These are phyloP conservation scores for Diutina pseudorugosa DNA, from an alignment of 1,139 yeast species.

Conservation along the genomic window DNA sequence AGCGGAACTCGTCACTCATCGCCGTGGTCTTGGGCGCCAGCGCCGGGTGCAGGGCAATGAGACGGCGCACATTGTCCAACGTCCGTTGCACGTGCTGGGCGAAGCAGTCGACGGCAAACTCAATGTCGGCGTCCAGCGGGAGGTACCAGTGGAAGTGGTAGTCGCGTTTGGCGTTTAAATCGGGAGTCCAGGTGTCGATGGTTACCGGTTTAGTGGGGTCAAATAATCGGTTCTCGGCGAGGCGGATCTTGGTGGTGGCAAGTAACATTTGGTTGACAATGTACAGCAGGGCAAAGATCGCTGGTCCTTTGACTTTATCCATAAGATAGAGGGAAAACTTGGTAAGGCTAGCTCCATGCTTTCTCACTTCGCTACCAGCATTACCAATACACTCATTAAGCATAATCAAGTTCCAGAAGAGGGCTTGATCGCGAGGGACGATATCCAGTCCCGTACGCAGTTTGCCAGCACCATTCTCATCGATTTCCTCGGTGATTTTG, in stretches of 20 bases:
- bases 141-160: conserved; percentile 56
- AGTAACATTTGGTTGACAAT: conserved; percentile 57
- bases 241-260: conserved; percentile 48
- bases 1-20: conserved; percentile 38
- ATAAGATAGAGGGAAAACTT: conserved; percentile 41
- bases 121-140: conserved; percentile 47
- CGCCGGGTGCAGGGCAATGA: conserved; percentile 14
- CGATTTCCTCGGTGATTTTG: conserved; percentile 54
- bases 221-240: conserved; percentile 43
- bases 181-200: background rate
- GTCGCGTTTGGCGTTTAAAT: background rate
- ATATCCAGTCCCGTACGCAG: conserved; percentile 59
- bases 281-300: conserved; percentile 32
- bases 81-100: conserved; percentile 35
- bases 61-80: conserved; percentile 26
- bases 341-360: conserved; percentile 31
- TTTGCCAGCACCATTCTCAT: conserved; percentile 78
- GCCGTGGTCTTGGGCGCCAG: conserved; percentile 11
- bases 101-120: conserved; percentile 51
- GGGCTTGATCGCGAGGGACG: conserved; percentile 64
- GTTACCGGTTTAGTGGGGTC: background rate
- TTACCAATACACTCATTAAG: conserved; percentile 64
- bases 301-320: conserved; percentile 58
- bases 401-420: conserved; percentile 63
- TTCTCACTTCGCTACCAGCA: conserved; percentile 37